Evolutionary conservation across 306 rosid genomes (phyloP).

Genomic region (Fragaria nilgerrensis): DNA sequence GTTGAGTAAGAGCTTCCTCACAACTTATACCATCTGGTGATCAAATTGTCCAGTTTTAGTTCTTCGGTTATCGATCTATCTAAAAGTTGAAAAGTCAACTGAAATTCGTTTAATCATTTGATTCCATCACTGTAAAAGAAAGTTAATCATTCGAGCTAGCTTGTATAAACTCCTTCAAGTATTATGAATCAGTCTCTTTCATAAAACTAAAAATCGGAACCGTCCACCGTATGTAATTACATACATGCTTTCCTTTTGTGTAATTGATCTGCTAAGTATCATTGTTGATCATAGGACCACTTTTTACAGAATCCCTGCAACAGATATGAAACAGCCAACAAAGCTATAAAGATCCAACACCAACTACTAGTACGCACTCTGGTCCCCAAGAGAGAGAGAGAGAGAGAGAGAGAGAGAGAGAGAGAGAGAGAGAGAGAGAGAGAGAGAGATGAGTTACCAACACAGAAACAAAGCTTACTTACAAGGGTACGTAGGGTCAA

Average conservation of each 20-base stretch:
- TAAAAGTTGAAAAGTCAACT: background rate
- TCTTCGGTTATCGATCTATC: background rate
- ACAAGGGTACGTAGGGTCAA: slow-evolving; percentile 7
- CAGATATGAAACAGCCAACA: slow-evolving; percentile 59
- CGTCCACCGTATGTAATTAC: background rate
- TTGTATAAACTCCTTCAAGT: background rate
- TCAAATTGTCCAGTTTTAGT: background rate
- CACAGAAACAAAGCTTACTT: too few species aligned
- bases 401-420: slow-evolving; percentile 2
- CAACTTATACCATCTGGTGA: too few species aligned
- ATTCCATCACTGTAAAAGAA: background rate
- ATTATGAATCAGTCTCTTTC: background rate
- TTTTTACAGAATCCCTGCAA: slow-evolving; percentile 44
- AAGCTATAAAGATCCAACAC: slow-evolving; percentile 57
- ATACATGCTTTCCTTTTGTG: slow-evolving; percentile 4
- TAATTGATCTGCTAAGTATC: background rate
- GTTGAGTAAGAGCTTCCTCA: too few species aligned
- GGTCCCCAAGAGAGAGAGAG: slow-evolving; percentile 54
- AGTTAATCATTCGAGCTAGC: background rate
- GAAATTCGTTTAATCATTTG: background rate
- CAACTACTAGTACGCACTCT: slow-evolving; percentile 43
- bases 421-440: too few species aligned
- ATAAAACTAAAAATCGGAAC: background rate
- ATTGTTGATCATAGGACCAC: slow-evolving; percentile 40
- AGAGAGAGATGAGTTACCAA: too few species aligned